A percentile compares a stretch with the other conserved stretches of the same genome.
phyloP scores from a whole-genome alignment of 345 rosid genomes.

The Eucalyptus regnans region DNA sequence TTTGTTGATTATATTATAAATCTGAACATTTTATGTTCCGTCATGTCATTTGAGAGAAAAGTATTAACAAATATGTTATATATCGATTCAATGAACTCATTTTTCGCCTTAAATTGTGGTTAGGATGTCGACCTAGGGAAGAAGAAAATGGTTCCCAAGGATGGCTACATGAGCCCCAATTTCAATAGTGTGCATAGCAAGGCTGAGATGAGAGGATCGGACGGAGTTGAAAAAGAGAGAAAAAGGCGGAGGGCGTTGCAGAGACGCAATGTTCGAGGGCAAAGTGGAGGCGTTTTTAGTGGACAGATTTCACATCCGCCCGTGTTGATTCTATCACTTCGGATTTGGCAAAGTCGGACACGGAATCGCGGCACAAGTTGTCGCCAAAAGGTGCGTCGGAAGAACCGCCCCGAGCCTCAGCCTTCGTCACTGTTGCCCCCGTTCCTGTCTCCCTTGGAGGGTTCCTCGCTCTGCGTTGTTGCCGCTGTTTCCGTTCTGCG shows the following conservation, averaged over 20 bases:
- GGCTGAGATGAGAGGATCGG: background rate
- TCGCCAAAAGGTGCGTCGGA: background rate
- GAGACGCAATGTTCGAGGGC: background rate
- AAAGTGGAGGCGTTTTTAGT: background rate
- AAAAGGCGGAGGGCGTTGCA: background rate
- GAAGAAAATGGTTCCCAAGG: background rate
- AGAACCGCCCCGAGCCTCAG: background rate
- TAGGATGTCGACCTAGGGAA: background rate
- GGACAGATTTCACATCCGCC: background rate
- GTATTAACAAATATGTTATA: background rate
- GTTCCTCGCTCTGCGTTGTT: background rate
- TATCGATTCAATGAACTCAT: background rate
- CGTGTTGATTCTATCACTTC: background rate
- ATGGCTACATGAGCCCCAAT: background rate
- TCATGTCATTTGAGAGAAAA: accelerated
- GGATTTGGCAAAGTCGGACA: background rate
- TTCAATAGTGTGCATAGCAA: background rate
- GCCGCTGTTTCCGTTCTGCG: background rate
- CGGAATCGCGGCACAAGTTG: background rate
- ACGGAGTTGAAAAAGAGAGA: background rate
- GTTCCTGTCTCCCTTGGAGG: background rate
- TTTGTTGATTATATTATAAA: background rate
- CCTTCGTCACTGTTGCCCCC: background rate
- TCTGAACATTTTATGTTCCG: accelerated
- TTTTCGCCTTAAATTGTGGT: background rate